phyloP scores from a whole-genome alignment of 768 basidiomycete genomes.

The Clitopilus hobsonii region DNA sequence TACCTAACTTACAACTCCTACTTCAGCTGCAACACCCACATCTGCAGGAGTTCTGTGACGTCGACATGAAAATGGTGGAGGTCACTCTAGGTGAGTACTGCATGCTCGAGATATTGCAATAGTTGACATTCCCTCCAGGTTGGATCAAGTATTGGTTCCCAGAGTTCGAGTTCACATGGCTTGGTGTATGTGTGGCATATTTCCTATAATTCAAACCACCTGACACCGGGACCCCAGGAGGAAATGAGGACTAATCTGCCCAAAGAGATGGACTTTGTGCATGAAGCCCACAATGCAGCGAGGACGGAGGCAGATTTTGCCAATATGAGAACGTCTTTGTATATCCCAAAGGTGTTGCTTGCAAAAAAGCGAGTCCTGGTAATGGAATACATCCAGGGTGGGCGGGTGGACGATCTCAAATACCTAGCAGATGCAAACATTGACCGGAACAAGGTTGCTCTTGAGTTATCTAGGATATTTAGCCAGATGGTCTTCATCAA shows the following conservation, averaged over 20 bases:
- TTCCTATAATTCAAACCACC: background rate
- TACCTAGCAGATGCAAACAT: constrained; percentile 82
- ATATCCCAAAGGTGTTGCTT: constrained; percentile 79
- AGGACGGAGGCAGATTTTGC: constrained; percentile 68
- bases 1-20: background rate
- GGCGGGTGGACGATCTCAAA: constrained; percentile 79
- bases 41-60: constrained; percentile 84
- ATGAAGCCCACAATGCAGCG: constrained; percentile 86
- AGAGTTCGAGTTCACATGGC: constrained; percentile 93
- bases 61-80: constrained; percentile 87
- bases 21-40: constrained; percentile 87
- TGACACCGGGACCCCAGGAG: constrained; percentile 40
- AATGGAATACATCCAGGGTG: constrained; percentile 94
- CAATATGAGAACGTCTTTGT: constrained; percentile 69
- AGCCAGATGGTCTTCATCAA: constrained; percentile 94
- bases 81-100: constrained; percentile 54
- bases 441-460: constrained; percentile 89
- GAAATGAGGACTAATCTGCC: constrained; percentile 94
- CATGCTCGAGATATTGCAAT: background rate
- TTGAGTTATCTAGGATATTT: constrained; percentile 89
- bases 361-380: constrained; percentile 83
- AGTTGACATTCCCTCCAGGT: constrained; percentile 29
- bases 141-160: constrained; percentile 94
- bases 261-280: constrained; percentile 91
- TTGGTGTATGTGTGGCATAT: constrained; percentile 44